Base-by-base conservation (phyloP, 257 asterid genomes). In the Lantana camara region DNA sequence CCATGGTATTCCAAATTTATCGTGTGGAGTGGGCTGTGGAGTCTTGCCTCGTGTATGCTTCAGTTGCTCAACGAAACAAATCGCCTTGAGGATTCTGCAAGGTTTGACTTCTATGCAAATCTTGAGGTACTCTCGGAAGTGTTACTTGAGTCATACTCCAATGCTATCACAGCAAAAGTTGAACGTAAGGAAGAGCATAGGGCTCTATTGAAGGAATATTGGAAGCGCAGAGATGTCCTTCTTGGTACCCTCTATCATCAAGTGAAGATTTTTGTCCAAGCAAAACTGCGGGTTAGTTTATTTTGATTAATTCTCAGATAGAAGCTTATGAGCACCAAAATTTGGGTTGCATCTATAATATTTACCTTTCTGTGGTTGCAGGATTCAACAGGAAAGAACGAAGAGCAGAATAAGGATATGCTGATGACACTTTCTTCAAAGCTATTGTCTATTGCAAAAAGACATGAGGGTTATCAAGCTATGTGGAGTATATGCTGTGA, bases 1-100 rank as follows among this genome's bases (percentile, higher is more conserved):
- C 97, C 99, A 15, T 93, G 99, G 97, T 83, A 71, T 78, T 82
- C 92, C 72, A 89, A 82, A 81, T 66, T 75, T 71, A 75, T 81
- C 60, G 91, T 90, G 38, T 76, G 88, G 76, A 71, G 66, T 61
- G 97, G 99, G 58, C 74, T 90, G 53, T 93, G 96, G 95, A 82
- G 77, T 72, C 71, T 90, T 68, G 97, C 89, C 9, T 80, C 84
- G 51, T 75, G 83, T 79, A 87, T 90, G 95, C 85, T 85, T 78
- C 90, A 75, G 72, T 75, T 93, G 81, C 82, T 77, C 34, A 77
- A 73, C 64, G 96, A 79, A 79, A 73, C 72, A 12, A 79, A 73
- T 62, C 67, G 75, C 46, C 81, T 87, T 68, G 92, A 85, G 68
- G 79, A 74, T 57, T 76, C 88, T 57, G 74, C 71, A 11, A 82